These are phyloP conservation scores for Trichosanthes cucumerina DNA, from an alignment of 306 rosid genomes.

Conservation along the genomic window DNA sequence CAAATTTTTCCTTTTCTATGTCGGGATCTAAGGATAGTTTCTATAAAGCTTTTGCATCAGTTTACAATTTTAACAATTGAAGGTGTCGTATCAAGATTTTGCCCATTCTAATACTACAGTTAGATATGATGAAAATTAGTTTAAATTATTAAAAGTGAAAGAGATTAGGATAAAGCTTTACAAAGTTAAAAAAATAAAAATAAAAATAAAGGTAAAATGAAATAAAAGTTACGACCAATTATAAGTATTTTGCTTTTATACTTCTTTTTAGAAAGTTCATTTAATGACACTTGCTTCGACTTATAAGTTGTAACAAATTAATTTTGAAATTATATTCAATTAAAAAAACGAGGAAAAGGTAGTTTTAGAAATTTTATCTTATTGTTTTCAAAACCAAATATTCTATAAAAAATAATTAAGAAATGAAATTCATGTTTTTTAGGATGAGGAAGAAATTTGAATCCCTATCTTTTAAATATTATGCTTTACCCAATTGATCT, in stretches of 20 bases:
- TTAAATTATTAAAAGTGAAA: background rate
- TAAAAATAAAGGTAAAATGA: background rate
- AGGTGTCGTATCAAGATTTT: background rate
- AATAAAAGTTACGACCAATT: background rate
- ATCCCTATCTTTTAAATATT: no score
- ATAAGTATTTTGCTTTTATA: background rate
- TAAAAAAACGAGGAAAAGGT: background rate
- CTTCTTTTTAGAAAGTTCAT: background rate
- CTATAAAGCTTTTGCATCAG: background rate
- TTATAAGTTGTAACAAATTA: no score
- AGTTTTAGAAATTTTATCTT: background rate
- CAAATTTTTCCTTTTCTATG: background rate
- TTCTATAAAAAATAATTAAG: background rate
- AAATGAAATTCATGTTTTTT: no score
- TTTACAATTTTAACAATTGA: background rate
- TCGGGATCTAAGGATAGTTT: background rate
- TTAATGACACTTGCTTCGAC: background rate
- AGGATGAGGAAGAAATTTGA: no score
- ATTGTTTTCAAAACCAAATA: background rate
- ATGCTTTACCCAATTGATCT: no score
- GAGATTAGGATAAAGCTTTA: background rate
- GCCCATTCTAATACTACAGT: background rate
- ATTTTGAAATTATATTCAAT: background rate
- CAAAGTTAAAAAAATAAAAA: background rate
- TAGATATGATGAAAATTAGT: background rate